Evolutionary conservation across 1,284 basidiomycete genomes (phyloP), one percentile per base, ranked within the genome.

Genomic region (Puccinia coronata): DNA sequence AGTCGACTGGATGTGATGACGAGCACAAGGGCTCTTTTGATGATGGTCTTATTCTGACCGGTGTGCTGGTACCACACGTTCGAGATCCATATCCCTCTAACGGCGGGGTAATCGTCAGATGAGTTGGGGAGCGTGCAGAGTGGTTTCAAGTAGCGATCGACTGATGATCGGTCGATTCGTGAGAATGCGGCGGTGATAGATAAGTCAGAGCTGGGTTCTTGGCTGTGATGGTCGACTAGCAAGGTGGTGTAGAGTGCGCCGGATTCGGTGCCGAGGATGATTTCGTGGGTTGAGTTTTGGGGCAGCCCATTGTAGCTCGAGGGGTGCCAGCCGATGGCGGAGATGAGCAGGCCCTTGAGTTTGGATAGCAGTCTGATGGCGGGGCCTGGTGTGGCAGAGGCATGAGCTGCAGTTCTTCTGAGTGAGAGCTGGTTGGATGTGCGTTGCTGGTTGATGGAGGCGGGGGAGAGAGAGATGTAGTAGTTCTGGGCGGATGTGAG

Each of bases 241-340:
- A 91, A 92, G 83, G 86, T 85, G 28, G 96, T 94, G 83, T 94
- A 92, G 43, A 98, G 91, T 20, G 90, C 90, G 20, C 95, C 95
- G 82, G 91, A 92, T 82, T 91, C 88, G 0, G 92, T 92, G 23
- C 96, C 97, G 75, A 99, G 90, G n/a, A 99, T 89, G 82, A 96
- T 91, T 86, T 95, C 93, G 57, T 91, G 89, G 0, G 94, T 95
- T 14, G 92, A 92, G 1, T 84, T 76, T 2, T 86, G 84, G 23
- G 86, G 84, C 80, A 83, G 82, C 3, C 84, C 72, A 20, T 82
- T 82, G 0, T 90, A 88, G 1, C 91, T 90, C 23, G 90, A 89
- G n/a, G 92, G 88, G 84, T 95, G 95, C 96, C 96, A 98, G 0
- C 93, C 93, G n/a, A 98, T 89, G 82, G 93, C 92, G 84, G 96